Evolutionary conservation across 176 grass and related monocot genomes (phyloP).

Genomic region (Sorghum bicolor): Sorghum_bicolor_NCBIv3 NC_012875.2:59931001-59931500

Average conservation of each 20-base stretch:
- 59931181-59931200: not conserved
- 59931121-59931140: constrained; percentile 76
- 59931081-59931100: constrained; percentile 76
- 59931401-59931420: not conserved
- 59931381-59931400: not conserved
- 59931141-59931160: constrained; percentile 77
- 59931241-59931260: not conserved
- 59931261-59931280: not conserved
- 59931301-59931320: not conserved
- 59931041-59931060: constrained; percentile 94
- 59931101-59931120: constrained; percentile 83
- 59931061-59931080: constrained; percentile 69
- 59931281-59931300: not conserved
- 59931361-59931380: not conserved
- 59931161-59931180: constrained; percentile 53
- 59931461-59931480: not conserved
- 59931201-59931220: not conserved
- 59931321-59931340: constrained; percentile 5
- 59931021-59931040: constrained; percentile 87
- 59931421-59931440: not conserved
- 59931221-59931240: constrained; percentile 15
- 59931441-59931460: not conserved
- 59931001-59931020: constrained; percentile 70
- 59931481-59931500: constrained; percentile 1
- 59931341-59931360: not conserved